A percentile compares a stretch with the other conserved stretches of the same genome.
Evolutionary conservation across 2,329 filamentous ascomycete species (phyloP).

Genomic region (Pyricularia grisea): DNA sequence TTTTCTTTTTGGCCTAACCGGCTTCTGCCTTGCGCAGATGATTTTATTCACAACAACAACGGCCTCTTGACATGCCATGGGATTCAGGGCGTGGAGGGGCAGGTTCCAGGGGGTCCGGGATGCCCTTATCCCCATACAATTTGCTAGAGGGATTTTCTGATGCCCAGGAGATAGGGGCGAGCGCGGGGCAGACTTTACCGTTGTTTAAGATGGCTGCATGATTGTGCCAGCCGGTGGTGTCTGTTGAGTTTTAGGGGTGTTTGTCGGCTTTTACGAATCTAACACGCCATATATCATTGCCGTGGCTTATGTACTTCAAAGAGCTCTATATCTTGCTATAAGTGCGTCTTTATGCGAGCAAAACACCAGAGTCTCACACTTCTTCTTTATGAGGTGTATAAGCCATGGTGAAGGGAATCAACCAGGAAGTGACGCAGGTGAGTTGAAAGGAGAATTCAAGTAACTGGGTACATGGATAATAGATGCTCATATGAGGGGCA

Average conservation of each 20-base stretch:
- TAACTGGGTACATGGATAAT: too few species aligned
- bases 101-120: constrained; percentile 2
- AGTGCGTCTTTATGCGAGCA: too few species aligned
- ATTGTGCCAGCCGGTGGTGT: background rate
- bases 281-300: background rate
- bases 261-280: background rate
- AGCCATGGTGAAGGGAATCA: too few species aligned
- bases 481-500: too few species aligned
- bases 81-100: background rate
- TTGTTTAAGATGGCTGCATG: background rate
- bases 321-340: background rate
- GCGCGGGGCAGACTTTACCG: too few species aligned
- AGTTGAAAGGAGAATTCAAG: too few species aligned
- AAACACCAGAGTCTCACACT: too few species aligned
- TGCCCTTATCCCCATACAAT: constrained; percentile 3
- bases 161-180: background rate
- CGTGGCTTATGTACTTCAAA: background rate
- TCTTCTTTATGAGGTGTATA: too few species aligned
- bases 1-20: background rate
- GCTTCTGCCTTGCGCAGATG: background rate
- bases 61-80: background rate
- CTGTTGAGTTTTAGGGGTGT: background rate
- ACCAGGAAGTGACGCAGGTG: too few species aligned
- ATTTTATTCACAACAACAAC: constrained; percentile 3
- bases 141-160: background rate